A percentile compares a stretch with the other conserved stretches of the same genome.
These are phyloP conservation scores for Chloropicon primus DNA, from an alignment of 139 green algal genomes.

Conservation along the genomic window DNA sequence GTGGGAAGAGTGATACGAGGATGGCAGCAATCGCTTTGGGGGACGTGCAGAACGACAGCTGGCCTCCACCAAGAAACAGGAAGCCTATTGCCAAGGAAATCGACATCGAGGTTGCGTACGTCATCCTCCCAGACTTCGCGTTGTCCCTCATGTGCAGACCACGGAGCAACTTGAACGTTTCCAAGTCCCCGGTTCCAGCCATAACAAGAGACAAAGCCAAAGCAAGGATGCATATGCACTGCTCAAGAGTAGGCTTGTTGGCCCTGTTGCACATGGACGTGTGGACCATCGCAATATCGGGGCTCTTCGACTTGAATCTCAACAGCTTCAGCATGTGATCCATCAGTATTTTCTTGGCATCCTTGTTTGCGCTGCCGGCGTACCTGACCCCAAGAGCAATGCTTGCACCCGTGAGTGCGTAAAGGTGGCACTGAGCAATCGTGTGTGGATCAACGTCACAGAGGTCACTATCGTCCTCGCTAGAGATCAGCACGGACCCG, in stretches of 20 bases:
- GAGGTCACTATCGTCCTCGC: background rate
- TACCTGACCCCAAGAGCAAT: constrained; percentile 74
- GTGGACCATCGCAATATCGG: constrained; percentile 19
- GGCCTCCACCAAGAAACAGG: constrained; percentile 75
- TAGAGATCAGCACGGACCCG: background rate
- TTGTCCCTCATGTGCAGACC: constrained; percentile 37
- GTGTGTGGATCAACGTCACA: constrained; percentile 22
- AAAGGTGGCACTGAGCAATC: constrained; percentile 35
- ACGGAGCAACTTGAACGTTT: constrained; percentile 69
- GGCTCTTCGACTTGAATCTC: constrained; percentile 37
- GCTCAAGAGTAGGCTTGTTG: constrained; percentile 15
- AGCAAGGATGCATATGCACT: constrained; percentile 27
- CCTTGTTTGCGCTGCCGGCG: constrained; percentile 47
- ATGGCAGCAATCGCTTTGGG: constrained; percentile 64
- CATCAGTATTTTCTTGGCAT: constrained; percentile 33
- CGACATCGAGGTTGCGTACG: constrained; percentile 73
- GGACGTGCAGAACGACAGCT: constrained; percentile 53
- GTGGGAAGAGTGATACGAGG: constrained; percentile 75
- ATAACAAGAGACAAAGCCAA: constrained; percentile 76
- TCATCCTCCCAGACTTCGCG: constrained; percentile 18
- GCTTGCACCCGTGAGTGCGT: constrained; percentile 55
- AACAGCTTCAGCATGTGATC: constrained; percentile 48
- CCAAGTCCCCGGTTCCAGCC: constrained; percentile 79
- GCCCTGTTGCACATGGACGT: background rate
- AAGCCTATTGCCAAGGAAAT: constrained; percentile 72